Conservation (phyloP, 129 eudicot species). For the Flaveria ramosissima region DNA sequence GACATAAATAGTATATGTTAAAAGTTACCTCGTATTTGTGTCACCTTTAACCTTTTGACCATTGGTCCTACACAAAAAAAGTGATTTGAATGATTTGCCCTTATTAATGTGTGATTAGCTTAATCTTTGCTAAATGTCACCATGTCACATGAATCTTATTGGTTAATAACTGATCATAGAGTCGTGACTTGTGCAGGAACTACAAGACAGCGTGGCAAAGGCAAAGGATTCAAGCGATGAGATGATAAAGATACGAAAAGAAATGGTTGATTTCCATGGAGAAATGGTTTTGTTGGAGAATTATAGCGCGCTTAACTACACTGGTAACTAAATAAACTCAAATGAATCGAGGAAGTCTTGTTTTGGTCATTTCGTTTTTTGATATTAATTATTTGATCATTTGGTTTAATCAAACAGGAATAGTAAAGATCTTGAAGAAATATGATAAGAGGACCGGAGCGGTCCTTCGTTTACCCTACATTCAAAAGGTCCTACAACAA, state of each 20-base stretch:
- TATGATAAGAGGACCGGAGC: constrained; percentile 84
- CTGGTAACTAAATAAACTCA: constrained; percentile 40
- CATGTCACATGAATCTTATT: neutral
- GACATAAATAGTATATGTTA: neutral
- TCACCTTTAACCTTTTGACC: neutral
- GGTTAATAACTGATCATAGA: neutral
- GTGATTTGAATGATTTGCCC: neutral
- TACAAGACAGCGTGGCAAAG: constrained; percentile 66
- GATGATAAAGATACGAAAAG: constrained; percentile 67
- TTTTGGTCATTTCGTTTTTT: neutral
- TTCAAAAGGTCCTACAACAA: constrained; percentile 77
- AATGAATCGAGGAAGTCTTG: neutral
- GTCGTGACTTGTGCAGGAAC: constrained; percentile 39
- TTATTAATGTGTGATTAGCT: neutral
- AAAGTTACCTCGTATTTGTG: neutral
- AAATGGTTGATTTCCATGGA: constrained; percentile 87
- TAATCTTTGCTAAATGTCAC: neutral
- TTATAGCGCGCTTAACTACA: constrained; percentile 82
- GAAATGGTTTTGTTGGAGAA: constrained; percentile 89
- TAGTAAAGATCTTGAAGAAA: constrained; percentile 76
- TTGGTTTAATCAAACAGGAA: constrained; percentile 42
- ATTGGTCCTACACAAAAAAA: neutral
- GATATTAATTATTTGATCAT: neutral
- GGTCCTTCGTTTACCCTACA: constrained; percentile 73
- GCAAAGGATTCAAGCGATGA: constrained; percentile 56